Evolutionary conservation across 495 filamentous ascomycete species (phyloP).

Genomic region (Amorphotheca resinae): DNA sequence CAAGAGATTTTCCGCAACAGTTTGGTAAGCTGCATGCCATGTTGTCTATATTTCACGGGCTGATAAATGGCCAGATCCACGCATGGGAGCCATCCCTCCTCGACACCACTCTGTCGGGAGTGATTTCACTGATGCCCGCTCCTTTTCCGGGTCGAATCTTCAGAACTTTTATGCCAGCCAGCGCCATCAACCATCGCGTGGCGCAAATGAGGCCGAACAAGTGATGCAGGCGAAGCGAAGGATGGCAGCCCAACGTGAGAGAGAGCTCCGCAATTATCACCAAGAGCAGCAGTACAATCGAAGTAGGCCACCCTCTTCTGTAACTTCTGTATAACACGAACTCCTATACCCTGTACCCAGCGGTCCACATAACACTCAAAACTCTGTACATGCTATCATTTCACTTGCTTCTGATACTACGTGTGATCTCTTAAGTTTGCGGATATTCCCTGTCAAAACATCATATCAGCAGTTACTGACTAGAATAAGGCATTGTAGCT

Average conservation of each 20-base stretch:
- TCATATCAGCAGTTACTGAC: slow-evolving; percentile 29
- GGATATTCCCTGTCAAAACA: slow-evolving; percentile 23
- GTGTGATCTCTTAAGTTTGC: slow-evolving; percentile 8
- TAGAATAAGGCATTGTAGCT: slow-evolving; percentile 53
- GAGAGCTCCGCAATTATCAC: slow-evolving; percentile 98
- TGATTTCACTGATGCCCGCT: slow-evolving; percentile 61
- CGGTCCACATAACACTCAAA: slow-evolving; percentile 22
- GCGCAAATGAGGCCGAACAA: slow-evolving; percentile 87
- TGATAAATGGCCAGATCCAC: slow-evolving; percentile 27
- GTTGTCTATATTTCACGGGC: slow-evolving; percentile 37
- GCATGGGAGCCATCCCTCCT: slow-evolving; percentile 47
- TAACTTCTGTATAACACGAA: slow-evolving; percentile 47
- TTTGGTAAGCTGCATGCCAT: slow-evolving; percentile 37
- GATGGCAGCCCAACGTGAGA: slow-evolving; percentile 96
- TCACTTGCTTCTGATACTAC: slow-evolving; percentile 13
- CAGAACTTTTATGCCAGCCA: slow-evolving; percentile 92
- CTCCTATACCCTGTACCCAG: slow-evolving; percentile 33
- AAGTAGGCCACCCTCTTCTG: slow-evolving; percentile 67
- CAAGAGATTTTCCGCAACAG: background rate
- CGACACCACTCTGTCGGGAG: slow-evolving; percentile 66
- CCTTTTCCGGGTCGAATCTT: slow-evolving; percentile 65
- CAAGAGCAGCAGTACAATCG: slow-evolving; percentile 99
- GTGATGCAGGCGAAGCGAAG: slow-evolving; percentile 98
- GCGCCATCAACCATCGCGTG: slow-evolving; percentile 65
- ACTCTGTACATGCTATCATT: slow-evolving; percentile 14